A percentile compares a stretch with the other conserved stretches of the same genome.
Evolutionary conservation across 2,329 filamentous ascomycete species (phyloP).

Genomic region (Aspergillus sojae): DNA sequence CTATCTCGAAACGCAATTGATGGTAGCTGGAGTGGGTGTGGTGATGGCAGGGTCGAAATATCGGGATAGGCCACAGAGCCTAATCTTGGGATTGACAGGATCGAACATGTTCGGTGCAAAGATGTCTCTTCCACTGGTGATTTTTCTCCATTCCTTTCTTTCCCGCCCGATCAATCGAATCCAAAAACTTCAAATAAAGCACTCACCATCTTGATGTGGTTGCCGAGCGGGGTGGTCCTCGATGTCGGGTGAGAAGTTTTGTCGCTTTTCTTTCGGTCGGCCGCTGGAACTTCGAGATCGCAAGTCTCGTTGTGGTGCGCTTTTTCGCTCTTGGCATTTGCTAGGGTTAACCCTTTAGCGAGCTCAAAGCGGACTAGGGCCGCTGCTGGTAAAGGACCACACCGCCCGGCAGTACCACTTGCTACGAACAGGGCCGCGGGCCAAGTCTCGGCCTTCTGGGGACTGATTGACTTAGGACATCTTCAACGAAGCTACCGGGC

Average conservation of each 20-base stretch:
- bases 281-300: conserved; percentile 33
- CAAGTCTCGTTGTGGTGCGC: conserved; percentile 40
- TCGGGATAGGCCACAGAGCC: conserved; percentile 8
- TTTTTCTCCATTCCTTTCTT: conserved; percentile 4
- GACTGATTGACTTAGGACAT: not conserved
- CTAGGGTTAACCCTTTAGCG: conserved; percentile 37
- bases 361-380: conserved; percentile 43
- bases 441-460: not conserved
- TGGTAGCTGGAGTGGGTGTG: conserved; percentile 2
- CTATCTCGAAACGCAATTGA: conserved; percentile 14
- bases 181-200: conserved; percentile 17
- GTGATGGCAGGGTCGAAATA: conserved; percentile 7
- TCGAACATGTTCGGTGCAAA: conserved; percentile 17
- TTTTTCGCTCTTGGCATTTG: conserved; percentile 44
- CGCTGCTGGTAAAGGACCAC: conserved; percentile 18
- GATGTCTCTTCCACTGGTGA: conserved; percentile 5
- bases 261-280: conserved; percentile 42
- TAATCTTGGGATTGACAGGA: conserved; percentile 9
- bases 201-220: conserved; percentile 52
- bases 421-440: not conserved
- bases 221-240: conserved; percentile 46
- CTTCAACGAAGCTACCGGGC: not conserved
- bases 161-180: conserved; percentile 10
- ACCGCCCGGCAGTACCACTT: conserved; percentile 24
- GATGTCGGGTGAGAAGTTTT: conserved; percentile 42